Evolutionary conservation across 495 filamentous ascomycete species (phyloP), one percentile per base, ranked within the genome.

Genomic region (Apiosordaria backusii): DNA sequence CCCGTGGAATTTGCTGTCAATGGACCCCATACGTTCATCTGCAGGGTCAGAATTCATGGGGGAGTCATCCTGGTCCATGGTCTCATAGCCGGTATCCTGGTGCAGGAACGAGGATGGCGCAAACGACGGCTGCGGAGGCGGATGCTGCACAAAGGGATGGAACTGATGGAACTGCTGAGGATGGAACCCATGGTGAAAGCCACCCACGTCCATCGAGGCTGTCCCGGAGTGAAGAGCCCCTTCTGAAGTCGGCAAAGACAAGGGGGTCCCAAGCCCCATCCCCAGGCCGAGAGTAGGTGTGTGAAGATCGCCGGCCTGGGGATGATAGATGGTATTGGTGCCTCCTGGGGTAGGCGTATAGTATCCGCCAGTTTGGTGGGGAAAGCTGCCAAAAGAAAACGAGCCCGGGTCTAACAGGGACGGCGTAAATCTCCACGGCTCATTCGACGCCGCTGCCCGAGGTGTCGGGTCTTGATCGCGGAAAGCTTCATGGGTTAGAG

Each of bases 271-370:
- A 64, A 97, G 80, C 57, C 89, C 89, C 77, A 87, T 81, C 4
- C 75, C 74, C 23, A 83, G 40, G 18, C 78, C 74, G 71, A 92
- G 82, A 21, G 86, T 87, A 10, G 94, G 93, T 4, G 94, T 97
- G 71, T 97, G 94, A 26, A 97, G 83, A 74, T 97, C 95, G 29
- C 94, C 92, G 24, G 92, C 90, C 75, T 93, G 90, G 65, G 82
- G 87, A 75, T 95, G 92, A 67, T 91, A 96, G 55, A 92, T 74
- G 3, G 90, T 88, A 70, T 90, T 93, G 55, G 89, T 87, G n/a
- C 90, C 91, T 29, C 89, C 90, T 2, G 92, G 91, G 1, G 92
- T 96, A 2, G 93, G 93, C 0, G 91, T 93, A 75, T 96, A 97
- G 76, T 96, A 93, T 22, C 89, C 89, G 24, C 89, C 86, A 50